Percentiles rank a stretch among this genome's conserved stretches.
phyloP scores from a whole-genome alignment of 2,329 filamentous ascomycete genomes.

The Paecilomyces fulvus region DNA sequence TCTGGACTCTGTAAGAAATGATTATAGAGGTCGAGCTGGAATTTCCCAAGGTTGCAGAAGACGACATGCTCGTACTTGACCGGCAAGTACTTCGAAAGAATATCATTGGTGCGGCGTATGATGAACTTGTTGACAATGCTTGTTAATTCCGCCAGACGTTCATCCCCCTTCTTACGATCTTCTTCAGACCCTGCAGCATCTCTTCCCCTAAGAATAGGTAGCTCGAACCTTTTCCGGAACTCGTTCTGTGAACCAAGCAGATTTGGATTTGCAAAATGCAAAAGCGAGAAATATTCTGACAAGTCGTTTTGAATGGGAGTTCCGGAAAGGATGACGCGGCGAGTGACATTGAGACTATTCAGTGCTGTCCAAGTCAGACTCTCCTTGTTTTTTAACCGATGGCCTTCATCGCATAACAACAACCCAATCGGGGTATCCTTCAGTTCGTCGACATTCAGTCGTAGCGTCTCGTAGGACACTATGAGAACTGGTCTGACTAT shows the following conservation, averaged over 20 bases:
- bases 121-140: constrained; percentile 94
- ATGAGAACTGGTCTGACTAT: constrained; percentile 91
- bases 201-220: constrained; percentile 83
- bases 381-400: constrained; percentile 93
- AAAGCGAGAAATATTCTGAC: constrained; percentile 93
- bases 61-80: constrained; percentile 99
- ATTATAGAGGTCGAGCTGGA: constrained; percentile 90
- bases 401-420: constrained; percentile 91
- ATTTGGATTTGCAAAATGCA: constrained; percentile 93
- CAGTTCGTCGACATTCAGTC: constrained; percentile 82
- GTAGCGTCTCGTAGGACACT: constrained; percentile 92
- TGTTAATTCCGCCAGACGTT: constrained; percentile 72
- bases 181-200: constrained; percentile 81
- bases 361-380: constrained; percentile 90
- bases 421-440: constrained; percentile 85
- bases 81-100: constrained; percentile 92
- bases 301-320: constrained; percentile 97
- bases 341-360: constrained; percentile 80
- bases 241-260: constrained; percentile 81
- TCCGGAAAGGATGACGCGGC: constrained; percentile 88
- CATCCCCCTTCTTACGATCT: constrained; percentile 74
- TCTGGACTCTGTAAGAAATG: constrained; percentile 95
- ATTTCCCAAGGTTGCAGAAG: constrained; percentile 89
- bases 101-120: constrained; percentile 94
- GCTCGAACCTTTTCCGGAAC: constrained; percentile 87